Evolutionary conservation across 2,329 filamentous ascomycete species (phyloP), one percentile per base, ranked within the genome.

Genomic region (Ascochyta pisi): DNA sequence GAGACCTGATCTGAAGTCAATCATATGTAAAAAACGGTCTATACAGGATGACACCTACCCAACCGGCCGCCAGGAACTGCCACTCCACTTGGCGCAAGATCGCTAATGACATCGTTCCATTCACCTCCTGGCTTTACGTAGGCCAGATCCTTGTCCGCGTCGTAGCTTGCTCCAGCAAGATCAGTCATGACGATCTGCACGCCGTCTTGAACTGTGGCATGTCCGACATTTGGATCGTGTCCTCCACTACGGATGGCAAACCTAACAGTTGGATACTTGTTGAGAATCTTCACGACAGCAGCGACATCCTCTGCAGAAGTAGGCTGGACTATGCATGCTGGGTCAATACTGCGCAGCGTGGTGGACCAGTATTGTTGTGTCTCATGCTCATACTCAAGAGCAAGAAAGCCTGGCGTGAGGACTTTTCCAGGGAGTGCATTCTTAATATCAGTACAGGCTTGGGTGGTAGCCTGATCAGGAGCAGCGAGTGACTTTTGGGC

Each of bases 101-200:
- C 63, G 2, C 67, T 63, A 37, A 76, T 69, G 4, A 77, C 75
- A 54, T 77, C 72, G 48, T 76, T 75, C 75, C 75, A 78, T 54
- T 76, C 70, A 23, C 75, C 75, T 26, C 76, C 76, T 1, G 76
- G 75, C 50, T 73, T 75, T 15, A 79, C 73, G 46, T 69, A 73
- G 4, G 77, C 75, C 10, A 78, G 59, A 26, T 61, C 59, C n/a
- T 69, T 73, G 6, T 53, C 59, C 2, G 64, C 65, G 42, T 76
- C 73, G 33, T 76, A 76, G 15, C 66, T 75, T 13, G 71, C 70
- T 23, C 73, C 76, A 13, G 57, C 61, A 46, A 78, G 57, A 22
- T 76, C 67, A 42, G 67, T 67, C 61, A 73, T 68, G 6, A 72
- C 66, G 50, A 78, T 75, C 19, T 78, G 63, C 1, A 78, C 71